phyloP scores from a whole-genome alignment of 495 filamentous ascomycete genomes.

The Hypomontagnella submonticulosa region DNA sequence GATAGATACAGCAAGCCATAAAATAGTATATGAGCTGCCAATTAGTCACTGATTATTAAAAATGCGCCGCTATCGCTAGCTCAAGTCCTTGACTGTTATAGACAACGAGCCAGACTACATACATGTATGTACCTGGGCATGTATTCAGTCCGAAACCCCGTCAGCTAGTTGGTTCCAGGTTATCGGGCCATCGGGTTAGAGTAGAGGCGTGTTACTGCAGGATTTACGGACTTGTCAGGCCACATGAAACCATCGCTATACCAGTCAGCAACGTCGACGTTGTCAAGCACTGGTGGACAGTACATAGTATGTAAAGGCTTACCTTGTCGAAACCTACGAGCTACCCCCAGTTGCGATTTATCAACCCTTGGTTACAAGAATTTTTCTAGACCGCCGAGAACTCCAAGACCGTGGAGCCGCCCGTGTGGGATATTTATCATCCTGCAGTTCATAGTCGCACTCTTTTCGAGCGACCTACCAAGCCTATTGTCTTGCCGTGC shows the following conservation, averaged over 20 bases:
- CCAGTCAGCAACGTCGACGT: constrained; percentile 4
- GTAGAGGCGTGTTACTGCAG: constrained; percentile 4
- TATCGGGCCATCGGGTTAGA: constrained; percentile 34
- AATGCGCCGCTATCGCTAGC: constrained; percentile 14
- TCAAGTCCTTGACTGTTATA: not conserved
- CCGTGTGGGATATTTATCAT: constrained; percentile 38
- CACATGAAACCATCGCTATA: constrained; percentile 14
- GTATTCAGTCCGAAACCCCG: constrained; percentile 9
- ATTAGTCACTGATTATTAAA: constrained; percentile 44
- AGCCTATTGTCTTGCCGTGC: constrained; percentile 30
- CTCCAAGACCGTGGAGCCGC: constrained; percentile 31
- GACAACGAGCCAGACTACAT: constrained; percentile 2
- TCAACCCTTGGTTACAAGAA: constrained; percentile 11
- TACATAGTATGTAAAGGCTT: too few species aligned
- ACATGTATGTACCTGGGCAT: not conserved
- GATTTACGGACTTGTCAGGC: constrained; percentile 17
- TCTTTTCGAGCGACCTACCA: constrained; percentile 26
- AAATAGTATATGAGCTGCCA: constrained; percentile 1
- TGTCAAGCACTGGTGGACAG: too few species aligned
- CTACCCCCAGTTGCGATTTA: not conserved
- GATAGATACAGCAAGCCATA: constrained; percentile 1
- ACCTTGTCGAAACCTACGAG: too few species aligned
- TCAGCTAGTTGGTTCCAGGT: constrained; percentile 24
- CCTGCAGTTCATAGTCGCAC: constrained; percentile 30
- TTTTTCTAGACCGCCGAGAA: constrained; percentile 25